These are phyloP conservation scores for Hericium rajendrae DNA, from an alignment of 768 basidiomycete species.

Conservation along the genomic window DNA sequence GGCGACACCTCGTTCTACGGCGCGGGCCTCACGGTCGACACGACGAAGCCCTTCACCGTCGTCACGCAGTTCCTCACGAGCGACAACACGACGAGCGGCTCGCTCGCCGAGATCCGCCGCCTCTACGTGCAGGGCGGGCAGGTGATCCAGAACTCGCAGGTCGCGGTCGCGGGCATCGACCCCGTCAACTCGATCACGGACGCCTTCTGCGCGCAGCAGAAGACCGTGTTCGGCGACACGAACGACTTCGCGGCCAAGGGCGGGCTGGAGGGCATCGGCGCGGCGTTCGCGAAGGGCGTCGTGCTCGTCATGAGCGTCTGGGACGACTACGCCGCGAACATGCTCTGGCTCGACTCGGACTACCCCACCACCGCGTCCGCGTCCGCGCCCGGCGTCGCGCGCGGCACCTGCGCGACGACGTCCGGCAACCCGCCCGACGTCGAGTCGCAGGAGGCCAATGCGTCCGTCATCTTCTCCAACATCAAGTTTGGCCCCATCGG, in stretches of 20 bases:
- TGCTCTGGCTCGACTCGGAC: conserved; percentile 50
- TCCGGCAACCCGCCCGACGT: conserved; percentile 38
- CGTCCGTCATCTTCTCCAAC: conserved; percentile 43
- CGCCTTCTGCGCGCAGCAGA: conserved; percentile 34
- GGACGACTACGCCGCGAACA: conserved; percentile 44
- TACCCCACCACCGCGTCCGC: conserved; percentile 27
- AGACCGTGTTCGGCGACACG: conserved; percentile 34
- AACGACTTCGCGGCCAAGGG: conserved; percentile 30
- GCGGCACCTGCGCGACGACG: conserved; percentile 39
- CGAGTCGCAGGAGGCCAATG: conserved; percentile 28
- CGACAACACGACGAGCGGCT: conserved; percentile 33
- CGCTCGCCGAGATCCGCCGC: conserved; percentile 42
- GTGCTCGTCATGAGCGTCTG: conserved; percentile 41
- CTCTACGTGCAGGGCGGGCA: conserved; percentile 43
- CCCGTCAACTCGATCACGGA: conserved; percentile 37
- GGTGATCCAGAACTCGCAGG: conserved; percentile 40
- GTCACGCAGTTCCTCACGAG: conserved; percentile 46
- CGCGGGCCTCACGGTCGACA: conserved; percentile 38
- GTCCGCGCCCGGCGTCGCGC: conserved; percentile 33
- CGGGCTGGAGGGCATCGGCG: conserved; percentile 26
- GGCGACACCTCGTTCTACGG: conserved; percentile 38
- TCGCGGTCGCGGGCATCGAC: conserved; percentile 33
- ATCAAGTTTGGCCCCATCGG: conserved; percentile 43
- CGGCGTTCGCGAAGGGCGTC: conserved; percentile 30
- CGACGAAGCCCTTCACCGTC: conserved; percentile 39